Evolutionary conservation across 306 rosid species (phyloP), one percentile per base, ranked within the genome.

Genomic region (Senna tora): DNA sequence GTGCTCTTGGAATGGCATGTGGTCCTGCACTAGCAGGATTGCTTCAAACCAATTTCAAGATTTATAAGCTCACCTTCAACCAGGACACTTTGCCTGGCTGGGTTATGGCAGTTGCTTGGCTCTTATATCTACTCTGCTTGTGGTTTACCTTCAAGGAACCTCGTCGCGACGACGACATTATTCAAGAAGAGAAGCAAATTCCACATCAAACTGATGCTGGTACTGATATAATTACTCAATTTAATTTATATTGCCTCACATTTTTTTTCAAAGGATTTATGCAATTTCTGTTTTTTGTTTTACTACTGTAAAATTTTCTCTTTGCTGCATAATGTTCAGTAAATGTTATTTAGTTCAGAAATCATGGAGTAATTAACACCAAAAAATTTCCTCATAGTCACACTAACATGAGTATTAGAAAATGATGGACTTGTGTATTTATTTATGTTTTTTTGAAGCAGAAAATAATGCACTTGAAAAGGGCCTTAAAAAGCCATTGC

Each of bases 1-100:
- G 99, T 51, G 97, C 99, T 74, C 96, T 95, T 36, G 97, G 99
- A 80, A 92, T 95, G 93, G 99, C 99, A 64, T 88, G 96, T 75
- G 99, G 99, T 82, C 99, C 97, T 71, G 99, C 93, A 47, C 81
- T 95, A 39, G 99, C 93, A 74, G 97, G 96, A 66, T 52, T 89
- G 39, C 93, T 95, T 78, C 99, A 95, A 77, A 91, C 71, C 7
- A 28, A 89, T 41, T 91, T 95, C 69, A 86, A 82, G 85, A 81
- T 95, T 84, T 88, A 70, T 80, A 89, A 85, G 77, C 81, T 95
- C 58, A 87, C 96, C 30, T 88, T 91, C 81, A 88, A 95, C 75
- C 84, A 86, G 71, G 74, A 81, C 52, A 91, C 99, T 63, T 80
- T 95, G 59, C 99, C 99, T 50, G 97, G 99, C 50, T 95, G 99